phyloP scores from a whole-genome alignment of 495 filamentous ascomycete species.

The Barbatosphaeria neglecta region DNA sequence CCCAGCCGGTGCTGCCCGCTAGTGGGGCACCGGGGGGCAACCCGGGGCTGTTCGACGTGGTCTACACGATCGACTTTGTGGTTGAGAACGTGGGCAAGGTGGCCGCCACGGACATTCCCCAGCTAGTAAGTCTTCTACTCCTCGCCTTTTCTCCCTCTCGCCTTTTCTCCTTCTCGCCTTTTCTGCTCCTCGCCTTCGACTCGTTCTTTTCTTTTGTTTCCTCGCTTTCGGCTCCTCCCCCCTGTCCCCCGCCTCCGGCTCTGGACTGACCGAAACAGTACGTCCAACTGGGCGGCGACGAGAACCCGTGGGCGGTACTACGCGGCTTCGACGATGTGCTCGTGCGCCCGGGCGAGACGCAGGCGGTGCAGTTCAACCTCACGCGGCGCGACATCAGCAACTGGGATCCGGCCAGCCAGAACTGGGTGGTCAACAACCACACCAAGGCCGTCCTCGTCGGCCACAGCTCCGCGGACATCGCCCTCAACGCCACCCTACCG shows the following conservation, averaged over 20 bases:
- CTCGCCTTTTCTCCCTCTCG: neutral
- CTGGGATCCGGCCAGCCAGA: constrained; percentile 66
- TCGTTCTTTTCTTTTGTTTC: no score
- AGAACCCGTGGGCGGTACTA: constrained; percentile 61
- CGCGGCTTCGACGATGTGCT: constrained; percentile 69
- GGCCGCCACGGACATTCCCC: constrained; percentile 44
- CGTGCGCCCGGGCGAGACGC: constrained; percentile 45
- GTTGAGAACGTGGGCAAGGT: constrained; percentile 43
- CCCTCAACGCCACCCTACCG: constrained; percentile 9
- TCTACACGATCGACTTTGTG: constrained; percentile 30
- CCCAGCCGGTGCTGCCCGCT: constrained; percentile 55
- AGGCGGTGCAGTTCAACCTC: constrained; percentile 52
- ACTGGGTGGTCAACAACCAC: constrained; percentile 51
- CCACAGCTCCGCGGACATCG: constrained; percentile 15
- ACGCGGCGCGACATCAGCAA: constrained; percentile 66
- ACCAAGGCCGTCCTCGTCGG: constrained; percentile 28
- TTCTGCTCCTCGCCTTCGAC: no score
- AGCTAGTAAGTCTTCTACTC: constrained; percentile 38
- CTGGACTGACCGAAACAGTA: no score
- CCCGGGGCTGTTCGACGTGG: constrained; percentile 35
- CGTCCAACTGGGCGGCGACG: constrained; percentile 44
- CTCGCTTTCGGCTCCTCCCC: no score
- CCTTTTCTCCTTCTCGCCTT: neutral
- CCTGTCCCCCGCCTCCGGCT: no score
- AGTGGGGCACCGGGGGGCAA: constrained; percentile 74